Evolutionary conservation across 352 stramenopile species (phyloP).

Genomic region (Peronosclerospora sorghi): DNA sequence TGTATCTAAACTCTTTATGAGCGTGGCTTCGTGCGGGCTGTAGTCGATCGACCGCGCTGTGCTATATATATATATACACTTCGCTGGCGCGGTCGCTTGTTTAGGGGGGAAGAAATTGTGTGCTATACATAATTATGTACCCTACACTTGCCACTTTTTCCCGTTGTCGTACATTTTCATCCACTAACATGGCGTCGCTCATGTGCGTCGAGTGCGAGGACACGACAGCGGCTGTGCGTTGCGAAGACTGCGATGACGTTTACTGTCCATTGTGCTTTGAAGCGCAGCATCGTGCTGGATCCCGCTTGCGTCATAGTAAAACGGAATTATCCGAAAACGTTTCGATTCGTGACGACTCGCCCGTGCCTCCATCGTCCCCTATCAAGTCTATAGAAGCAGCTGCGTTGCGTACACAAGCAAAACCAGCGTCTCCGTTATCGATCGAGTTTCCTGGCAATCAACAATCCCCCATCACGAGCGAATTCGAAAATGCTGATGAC

Average conservation of each 20-base stretch:
- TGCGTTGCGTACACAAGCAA: not conserved
- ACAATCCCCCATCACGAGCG: slow-evolving; percentile 14
- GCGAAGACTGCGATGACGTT: slow-evolving; percentile 51
- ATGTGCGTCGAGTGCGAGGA: slow-evolving; percentile 84
- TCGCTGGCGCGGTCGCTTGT: slow-evolving; percentile 10
- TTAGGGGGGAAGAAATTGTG: not conserved
- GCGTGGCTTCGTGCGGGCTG: not conserved
- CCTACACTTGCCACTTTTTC: no score
- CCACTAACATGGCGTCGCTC: not conserved
- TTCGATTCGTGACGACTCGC: slow-evolving; percentile 2
- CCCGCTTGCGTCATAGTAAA: slow-evolving; percentile 32
- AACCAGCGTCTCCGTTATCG: slow-evolving; percentile 1
- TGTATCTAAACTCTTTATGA: no score
- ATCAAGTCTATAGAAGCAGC: no score
- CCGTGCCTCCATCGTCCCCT: not conserved
- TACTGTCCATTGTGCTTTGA: slow-evolving; percentile 75
- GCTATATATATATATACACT: no score
- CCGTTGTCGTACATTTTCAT: no score
- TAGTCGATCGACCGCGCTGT: not conserved
- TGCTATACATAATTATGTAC: no score
- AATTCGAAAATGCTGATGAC: slow-evolving; percentile 14
- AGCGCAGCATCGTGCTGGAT: slow-evolving; percentile 56
- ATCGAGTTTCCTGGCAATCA: slow-evolving; percentile 1
- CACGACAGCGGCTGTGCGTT: slow-evolving; percentile 53
- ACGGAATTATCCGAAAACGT: slow-evolving; percentile 11